A percentile compares a stretch with the other conserved stretches of the same genome.
These are phyloP conservation scores for Alternaria viburni DNA, from an alignment of 2,329 filamentous ascomycete genomes.

Conservation along the genomic window DNA sequence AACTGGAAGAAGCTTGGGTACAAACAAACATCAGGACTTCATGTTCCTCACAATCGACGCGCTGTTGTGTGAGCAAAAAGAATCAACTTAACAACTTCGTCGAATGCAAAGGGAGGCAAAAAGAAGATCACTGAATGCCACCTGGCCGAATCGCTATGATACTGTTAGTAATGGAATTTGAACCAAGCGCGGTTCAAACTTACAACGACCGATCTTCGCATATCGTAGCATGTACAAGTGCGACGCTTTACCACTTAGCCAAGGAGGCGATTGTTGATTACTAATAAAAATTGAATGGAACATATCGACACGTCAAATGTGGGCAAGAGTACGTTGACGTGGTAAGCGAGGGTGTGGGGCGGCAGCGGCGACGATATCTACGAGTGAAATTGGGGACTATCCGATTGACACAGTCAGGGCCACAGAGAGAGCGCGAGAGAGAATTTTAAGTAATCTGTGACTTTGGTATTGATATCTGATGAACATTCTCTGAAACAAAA, in stretches of 20 bases:
- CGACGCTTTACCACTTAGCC: constrained; percentile 14
- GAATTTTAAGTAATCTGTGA: background rate
- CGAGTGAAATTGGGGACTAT: background rate
- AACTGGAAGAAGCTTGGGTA: background rate
- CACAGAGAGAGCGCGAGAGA: background rate
- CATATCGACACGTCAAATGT: background rate
- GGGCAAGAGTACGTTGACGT: background rate
- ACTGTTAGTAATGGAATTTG: background rate
- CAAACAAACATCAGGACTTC: background rate
- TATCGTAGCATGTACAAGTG: constrained; percentile 4
- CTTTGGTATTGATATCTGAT: background rate
- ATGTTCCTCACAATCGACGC: background rate
- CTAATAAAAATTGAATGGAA: background rate
- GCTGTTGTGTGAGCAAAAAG: background rate
- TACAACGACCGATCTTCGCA: constrained; percentile 13
- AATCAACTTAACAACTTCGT: background rate
- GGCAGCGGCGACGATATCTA: background rate
- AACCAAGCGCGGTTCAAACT: background rate
- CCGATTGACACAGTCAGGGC: background rate
- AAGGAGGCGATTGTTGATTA: background rate
- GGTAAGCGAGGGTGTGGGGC: background rate
- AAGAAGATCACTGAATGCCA: background rate
- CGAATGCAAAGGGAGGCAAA: background rate
- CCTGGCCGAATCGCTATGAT: background rate
- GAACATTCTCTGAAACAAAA: background rate